Evolutionary conservation across 495 filamentous ascomycete species (phyloP).

Genomic region (Bombardia bombarda): DNA sequence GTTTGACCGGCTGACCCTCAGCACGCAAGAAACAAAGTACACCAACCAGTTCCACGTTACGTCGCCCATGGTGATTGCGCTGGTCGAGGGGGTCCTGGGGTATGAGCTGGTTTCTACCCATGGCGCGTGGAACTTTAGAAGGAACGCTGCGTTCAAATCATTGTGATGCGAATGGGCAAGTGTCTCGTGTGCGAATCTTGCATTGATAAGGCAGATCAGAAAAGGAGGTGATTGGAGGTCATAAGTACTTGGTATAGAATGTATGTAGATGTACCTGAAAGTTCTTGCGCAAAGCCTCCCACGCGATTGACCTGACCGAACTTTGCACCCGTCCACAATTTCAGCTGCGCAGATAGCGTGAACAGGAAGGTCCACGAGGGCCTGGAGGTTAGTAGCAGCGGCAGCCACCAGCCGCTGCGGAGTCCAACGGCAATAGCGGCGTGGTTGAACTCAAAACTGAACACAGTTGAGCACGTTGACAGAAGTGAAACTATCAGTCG

Average conservation of each 20-base stretch:
- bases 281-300: no score
- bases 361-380: no score
- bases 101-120: conserved; percentile 23
- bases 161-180: conserved; percentile 2
- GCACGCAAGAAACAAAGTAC: conserved; percentile 18
- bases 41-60: conserved; percentile 20
- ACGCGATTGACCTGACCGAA: no score
- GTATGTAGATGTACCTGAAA: background rate
- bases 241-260: background rate
- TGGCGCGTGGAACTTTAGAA: conserved; percentile 13
- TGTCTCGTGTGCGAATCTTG: no score
- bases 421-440: no score
- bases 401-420: no score
- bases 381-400: no score
- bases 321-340: no score
- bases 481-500: no score
- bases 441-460: no score
- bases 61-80: conserved; percentile 24
- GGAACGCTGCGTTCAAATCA: conserved; percentile 14
- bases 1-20: conserved; percentile 28
- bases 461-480: no score
- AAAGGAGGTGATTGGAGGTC: background rate
- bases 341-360: no score
- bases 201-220: background rate
- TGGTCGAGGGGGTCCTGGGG: conserved; percentile 32